Conservation (phyloP, 768 basidiomycete genomes). For the Tulasnella sp. region DNA sequence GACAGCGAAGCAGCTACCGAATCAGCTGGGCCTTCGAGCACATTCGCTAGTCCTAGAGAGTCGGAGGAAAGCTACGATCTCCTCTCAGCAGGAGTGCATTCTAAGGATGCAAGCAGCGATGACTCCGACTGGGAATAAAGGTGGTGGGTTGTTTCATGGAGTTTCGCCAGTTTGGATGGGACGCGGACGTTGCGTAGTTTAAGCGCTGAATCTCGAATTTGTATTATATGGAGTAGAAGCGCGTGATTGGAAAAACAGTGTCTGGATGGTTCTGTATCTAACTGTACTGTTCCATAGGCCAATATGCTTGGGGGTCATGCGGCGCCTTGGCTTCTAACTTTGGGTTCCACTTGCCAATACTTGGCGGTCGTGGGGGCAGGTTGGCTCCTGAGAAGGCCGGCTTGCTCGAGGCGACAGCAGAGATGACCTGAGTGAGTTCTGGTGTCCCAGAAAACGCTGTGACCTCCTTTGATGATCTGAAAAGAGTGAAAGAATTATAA, state of each 20-base stretch:
- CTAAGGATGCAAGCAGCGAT: constrained; percentile 13
- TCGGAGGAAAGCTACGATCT: constrained; percentile 59
- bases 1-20: constrained; percentile 21
- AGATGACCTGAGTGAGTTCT: constrained; percentile 67
- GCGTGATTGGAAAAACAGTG: background rate
- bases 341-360: constrained; percentile 64
- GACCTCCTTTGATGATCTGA: constrained; percentile 37
- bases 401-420: constrained; percentile 44
- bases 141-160: too few relatives aligned
- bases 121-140: constrained; percentile 9
- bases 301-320: constrained; percentile 71
- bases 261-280: constrained; percentile 17
- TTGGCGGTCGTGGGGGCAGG: constrained; percentile 67
- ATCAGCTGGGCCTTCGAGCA: constrained; percentile 28
- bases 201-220: background rate
- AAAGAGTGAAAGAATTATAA: constrained; percentile 34
- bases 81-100: constrained; percentile 26
- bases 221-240: background rate
- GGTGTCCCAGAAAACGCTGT: constrained; percentile 35
- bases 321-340: constrained; percentile 65
- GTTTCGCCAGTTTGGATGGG: too few relatives aligned
- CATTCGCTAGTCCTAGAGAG: constrained; percentile 32
- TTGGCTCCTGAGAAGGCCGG: constrained; percentile 51
- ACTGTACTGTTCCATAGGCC: constrained; percentile 34
- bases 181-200: too few relatives aligned